Percentiles rank a stretch among this genome's conserved stretches.
These are phyloP conservation scores for Tulasnella sp. DNA, from an alignment of 768 basidiomycete genomes.

Conservation along the genomic window DNA sequence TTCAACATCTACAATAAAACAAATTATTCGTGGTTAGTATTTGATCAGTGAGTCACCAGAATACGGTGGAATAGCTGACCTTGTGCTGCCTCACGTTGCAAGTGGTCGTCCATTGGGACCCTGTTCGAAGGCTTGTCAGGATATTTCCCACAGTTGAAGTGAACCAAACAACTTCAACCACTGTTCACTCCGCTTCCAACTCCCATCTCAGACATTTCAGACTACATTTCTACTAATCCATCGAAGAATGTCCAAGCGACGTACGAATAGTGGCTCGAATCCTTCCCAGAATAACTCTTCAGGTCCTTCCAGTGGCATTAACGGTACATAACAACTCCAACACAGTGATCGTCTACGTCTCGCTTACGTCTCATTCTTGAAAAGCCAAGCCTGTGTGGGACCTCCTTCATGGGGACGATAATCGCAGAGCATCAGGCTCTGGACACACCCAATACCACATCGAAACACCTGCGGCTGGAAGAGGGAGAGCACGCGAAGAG, in stretches of 20 bases:
- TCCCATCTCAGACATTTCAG: not conserved
- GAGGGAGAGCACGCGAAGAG: not conserved
- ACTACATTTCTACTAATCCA: not conserved
- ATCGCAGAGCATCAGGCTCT: not conserved
- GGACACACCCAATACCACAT: not conserved
- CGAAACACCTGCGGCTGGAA: not conserved
- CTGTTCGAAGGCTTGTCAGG: not conserved
- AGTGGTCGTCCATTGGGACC: not conserved
- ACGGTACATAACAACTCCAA: not conserved
- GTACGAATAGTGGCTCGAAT: not conserved
- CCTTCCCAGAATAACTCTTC: not conserved
- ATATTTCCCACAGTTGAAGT: not conserved
- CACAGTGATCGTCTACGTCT: not conserved
- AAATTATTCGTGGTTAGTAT: slow-evolving; percentile 18
- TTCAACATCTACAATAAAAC: not conserved
- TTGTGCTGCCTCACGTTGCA: not conserved
- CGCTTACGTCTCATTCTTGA: not conserved
- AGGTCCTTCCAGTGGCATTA: not conserved
- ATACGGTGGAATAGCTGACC: not conserved
- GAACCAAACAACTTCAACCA: not conserved
- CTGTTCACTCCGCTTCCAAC: not conserved
- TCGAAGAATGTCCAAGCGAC: not conserved
- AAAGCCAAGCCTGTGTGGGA: not conserved
- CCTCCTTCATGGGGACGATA: not conserved
- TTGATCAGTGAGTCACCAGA: too few species aligned